Conservation (phyloP, 1,284 basidiomycete species). For the Rhodotorula sp. region DNA sequence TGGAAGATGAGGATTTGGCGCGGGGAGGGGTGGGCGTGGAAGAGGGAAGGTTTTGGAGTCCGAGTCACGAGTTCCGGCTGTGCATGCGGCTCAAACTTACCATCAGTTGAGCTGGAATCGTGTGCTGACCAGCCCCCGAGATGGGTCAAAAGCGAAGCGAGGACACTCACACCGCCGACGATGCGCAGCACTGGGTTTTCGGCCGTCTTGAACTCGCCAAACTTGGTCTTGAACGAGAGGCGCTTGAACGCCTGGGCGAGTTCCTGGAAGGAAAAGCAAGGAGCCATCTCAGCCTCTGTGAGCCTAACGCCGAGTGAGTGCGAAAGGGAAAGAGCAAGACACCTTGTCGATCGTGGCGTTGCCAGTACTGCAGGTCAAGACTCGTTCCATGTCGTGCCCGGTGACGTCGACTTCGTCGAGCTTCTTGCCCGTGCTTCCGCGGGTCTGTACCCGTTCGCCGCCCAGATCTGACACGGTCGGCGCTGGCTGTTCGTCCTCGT, state of each 20-base stretch:
- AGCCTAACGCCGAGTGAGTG: rapidly evolving
- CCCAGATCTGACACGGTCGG: background rate
- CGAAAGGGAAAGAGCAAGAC: background rate
- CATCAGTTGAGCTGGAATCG: too few relatives aligned
- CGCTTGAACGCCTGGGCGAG: constrained; percentile 36
- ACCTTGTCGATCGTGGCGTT: constrained; percentile 32
- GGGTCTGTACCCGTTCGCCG: constrained; percentile 9
- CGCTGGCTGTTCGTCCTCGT: background rate
- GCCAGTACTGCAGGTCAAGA: constrained; percentile 35
- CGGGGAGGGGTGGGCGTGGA: constrained; percentile 18
- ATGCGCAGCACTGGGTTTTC: constrained; percentile 38
- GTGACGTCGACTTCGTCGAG: constrained; percentile 39
- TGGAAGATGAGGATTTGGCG: constrained; percentile 35
- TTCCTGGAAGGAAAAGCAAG: background rate
- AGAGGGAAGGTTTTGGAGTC: constrained; percentile 9
- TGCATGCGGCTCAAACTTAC: too few relatives aligned
- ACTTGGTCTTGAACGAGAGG: constrained; percentile 26
- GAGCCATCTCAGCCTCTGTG: too few relatives aligned
- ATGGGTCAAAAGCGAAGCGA: too few relatives aligned
- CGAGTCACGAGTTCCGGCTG: constrained; percentile 38
- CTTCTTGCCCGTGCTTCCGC: constrained; percentile 14
- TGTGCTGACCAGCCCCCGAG: background rate
- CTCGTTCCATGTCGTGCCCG: constrained; percentile 33
- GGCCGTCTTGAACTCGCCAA: constrained; percentile 25
- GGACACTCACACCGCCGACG: constrained; percentile 31